phyloP scores from a whole-genome alignment of 495 filamentous ascomycete species.

The Penicillium malachiteum region DNA sequence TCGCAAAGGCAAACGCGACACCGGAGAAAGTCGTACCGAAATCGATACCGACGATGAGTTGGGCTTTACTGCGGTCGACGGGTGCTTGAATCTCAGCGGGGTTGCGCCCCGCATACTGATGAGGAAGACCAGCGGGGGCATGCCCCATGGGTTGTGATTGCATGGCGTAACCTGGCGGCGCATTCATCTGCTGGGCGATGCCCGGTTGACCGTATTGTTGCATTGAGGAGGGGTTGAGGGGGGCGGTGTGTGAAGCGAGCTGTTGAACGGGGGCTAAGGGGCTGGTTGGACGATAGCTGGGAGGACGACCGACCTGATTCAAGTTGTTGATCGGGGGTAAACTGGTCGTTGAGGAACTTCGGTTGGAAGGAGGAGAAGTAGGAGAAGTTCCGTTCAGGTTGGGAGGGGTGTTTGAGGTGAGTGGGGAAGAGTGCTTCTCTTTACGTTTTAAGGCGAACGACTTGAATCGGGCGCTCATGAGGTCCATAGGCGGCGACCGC shows the following conservation, averaged over 20 bases:
- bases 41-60: constrained; percentile 71
- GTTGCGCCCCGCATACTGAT: constrained; percentile 48
- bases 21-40: constrained; percentile 79
- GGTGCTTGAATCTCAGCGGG: constrained; percentile 82
- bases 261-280: constrained; percentile 57
- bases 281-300: constrained; percentile 66
- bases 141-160: constrained; percentile 38
- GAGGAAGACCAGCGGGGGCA: constrained; percentile 39
- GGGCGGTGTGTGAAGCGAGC: constrained; percentile 67
- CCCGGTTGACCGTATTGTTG: constrained; percentile 51
- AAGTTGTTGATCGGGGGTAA: constrained; percentile 46
- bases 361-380: constrained; percentile 39
- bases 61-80: constrained; percentile 68
- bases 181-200: constrained; percentile 47
- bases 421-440: constrained; percentile 31
- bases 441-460: constrained; percentile 48
- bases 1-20: constrained; percentile 77
- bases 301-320: constrained; percentile 52
- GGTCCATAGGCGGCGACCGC: constrained; percentile 39
- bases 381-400: constrained; percentile 37
- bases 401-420: constrained; percentile 19
- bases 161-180: constrained; percentile 50
- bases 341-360: constrained; percentile 51
- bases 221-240: constrained; percentile 60
- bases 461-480: constrained; percentile 55